Conservation (phyloP, 306 rosid species). For the Delonix regia region DNA sequence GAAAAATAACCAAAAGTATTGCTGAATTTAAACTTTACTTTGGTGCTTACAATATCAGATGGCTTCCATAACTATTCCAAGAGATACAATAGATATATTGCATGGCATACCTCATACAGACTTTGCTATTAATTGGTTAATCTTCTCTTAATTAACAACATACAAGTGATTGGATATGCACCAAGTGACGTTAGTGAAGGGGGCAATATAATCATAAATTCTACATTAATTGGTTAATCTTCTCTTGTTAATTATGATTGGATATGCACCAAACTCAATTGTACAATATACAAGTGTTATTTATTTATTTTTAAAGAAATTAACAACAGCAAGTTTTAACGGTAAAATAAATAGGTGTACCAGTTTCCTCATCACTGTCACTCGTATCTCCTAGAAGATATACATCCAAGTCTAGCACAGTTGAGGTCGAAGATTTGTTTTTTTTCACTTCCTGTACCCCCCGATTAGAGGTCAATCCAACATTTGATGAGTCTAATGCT, state of each 20-base stretch:
- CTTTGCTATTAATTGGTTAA: slow-evolving; percentile 9
- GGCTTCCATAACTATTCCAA: not conserved
- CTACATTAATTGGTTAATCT: too few species aligned
- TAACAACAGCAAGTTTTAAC: slow-evolving; percentile 20
- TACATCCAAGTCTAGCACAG: slow-evolving; percentile 68
- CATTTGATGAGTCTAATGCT: slow-evolving; percentile 40
- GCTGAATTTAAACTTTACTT: not conserved
- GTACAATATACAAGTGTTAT: not conserved
- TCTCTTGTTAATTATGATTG: too few species aligned
- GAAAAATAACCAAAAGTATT: slow-evolving; percentile 6
- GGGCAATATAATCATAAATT: not conserved
- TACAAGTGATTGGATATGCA: too few species aligned
- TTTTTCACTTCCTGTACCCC: slow-evolving; percentile 45
- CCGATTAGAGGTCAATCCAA: slow-evolving; percentile 46
- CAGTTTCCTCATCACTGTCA: slow-evolving; percentile 61
- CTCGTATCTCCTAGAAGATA: slow-evolving; percentile 66
- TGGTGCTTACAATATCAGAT: not conserved
- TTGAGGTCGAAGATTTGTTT: slow-evolving; percentile 42
- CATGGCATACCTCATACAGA: not conserved
- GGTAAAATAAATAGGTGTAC: slow-evolving; percentile 38
- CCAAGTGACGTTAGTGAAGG: too few species aligned
- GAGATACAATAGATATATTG: slow-evolving; percentile 24
- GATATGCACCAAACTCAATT: slow-evolving; percentile 9
- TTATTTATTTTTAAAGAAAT: not conserved
- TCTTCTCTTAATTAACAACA: slow-evolving; percentile 11